Evolutionary conservation across 2,329 filamentous ascomycete species (phyloP), one percentile per base, ranked within the genome.

Genomic region (Arthrobotrys megalospora): DNA sequence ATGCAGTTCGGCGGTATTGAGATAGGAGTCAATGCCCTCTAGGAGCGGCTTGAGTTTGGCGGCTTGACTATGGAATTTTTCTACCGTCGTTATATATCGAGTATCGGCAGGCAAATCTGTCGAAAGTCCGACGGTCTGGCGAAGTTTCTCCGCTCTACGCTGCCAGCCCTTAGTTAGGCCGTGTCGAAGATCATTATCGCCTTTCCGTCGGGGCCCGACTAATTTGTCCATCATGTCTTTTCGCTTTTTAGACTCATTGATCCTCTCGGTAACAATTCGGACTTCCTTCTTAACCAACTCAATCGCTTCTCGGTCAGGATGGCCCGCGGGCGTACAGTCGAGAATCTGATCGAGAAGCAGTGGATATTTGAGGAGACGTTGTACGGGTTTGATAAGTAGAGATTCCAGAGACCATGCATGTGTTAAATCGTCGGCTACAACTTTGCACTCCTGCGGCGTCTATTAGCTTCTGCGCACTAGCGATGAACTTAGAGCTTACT

Each of bases 231-330:
- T 93, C 55, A 97, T 89, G 84, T 97, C 93, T 76, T 95, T 94
- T 66, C 96, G 94, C 85, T 95, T 96, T 86, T 97, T 98, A 68
- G 94, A 91, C 83, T 96, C 94, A 85, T 99, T 97, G 84, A 98
- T 98, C 52, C 89, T 87, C 45, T 88, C 86, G 34, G 88, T 88
- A 80, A 91, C 88, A 68, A 86, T 87, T 6, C 87, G 88, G 34
- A 90, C 86, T 79, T 95, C 92, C 66, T 92, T 89, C 21, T 93
- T 90, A 8, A 94, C 91, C 43, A 88, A 88, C 80, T 92, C 90
- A 38, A 99, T 88, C 7, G 89, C 86, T 28, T 87, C 86, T 77
- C 91, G 89, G 84, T 99, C 96, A 0, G 95, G 94, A 83, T 99
- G 96, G 80, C 94, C 91, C 8, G 88, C 85, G 0, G 93, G 91